Base-by-base conservation (phyloP, 176 grass and related monocot species). In the Raddia distichophylla region DNA sequence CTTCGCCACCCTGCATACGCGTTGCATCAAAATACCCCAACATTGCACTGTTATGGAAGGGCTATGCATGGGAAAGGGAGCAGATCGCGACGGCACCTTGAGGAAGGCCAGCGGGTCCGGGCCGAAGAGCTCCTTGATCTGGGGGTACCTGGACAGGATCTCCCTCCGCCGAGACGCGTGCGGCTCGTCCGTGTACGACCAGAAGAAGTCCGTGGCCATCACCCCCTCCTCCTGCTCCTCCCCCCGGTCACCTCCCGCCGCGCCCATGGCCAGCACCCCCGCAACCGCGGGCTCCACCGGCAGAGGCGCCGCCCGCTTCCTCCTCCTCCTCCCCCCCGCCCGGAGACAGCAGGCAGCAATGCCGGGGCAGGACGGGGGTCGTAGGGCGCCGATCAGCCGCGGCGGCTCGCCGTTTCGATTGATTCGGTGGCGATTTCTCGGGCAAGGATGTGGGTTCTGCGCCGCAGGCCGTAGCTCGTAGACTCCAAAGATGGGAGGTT, bases 121-220 rank as follows among this genome's bases (percentile, higher is more conserved):
- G 71, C 96, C 96, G 76, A 99, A 99, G 71, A 99, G 96, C 79
- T 93, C 96, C 63, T 94, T 91, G 90, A 99, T 99, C 79, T 99
- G 93, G 33, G 96, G 96, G 84, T 99, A 75, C 76, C 77, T 90
- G 46, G 93, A 52, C 46, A 99, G 96, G 93, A 99, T 99, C 84
- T 95, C 87, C 60, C 93, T 67, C 48, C 93, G 88, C 60, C 93
- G 92, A 54, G 96, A 91, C 49, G 96, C 93, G 87, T 99, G 96
- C 14, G 96, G 96, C 83, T 99, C 96, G 91, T 95, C 96, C 7
- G 93, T 99, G 89, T 99, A 99, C 46, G 96, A 99, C 96, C 96
- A 99, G 80, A 99, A 95, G 83, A 99, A 99, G 60, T 93, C 91
- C 57, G 90, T 93, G 17, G 96, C 93, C 93, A 99, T 99, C 64